phyloP scores from a whole-genome alignment of 768 basidiomycete genomes.

The Phylloporus scabripes region DNA sequence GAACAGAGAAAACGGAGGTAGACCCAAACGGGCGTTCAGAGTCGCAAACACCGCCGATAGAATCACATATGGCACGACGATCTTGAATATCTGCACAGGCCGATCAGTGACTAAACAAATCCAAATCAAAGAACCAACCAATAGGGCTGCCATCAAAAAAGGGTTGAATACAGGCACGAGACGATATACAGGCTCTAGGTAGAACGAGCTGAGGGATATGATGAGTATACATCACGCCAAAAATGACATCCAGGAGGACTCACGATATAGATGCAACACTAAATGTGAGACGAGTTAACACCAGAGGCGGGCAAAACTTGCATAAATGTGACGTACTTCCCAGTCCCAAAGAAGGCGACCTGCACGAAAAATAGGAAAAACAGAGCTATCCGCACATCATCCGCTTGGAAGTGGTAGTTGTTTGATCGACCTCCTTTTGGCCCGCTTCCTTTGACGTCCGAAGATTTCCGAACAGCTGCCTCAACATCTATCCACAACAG shows the following conservation, averaged over 20 bases:
- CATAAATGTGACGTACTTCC: constrained; percentile 51
- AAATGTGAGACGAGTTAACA: constrained; percentile 2
- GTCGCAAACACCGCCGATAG: constrained; percentile 64
- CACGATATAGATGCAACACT: constrained; percentile 84
- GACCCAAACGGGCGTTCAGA: constrained; percentile 57
- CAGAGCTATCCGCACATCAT: constrained; percentile 67
- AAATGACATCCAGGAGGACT: constrained; percentile 21
- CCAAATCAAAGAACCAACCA: constrained; percentile 39
- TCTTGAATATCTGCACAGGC: constrained; percentile 63
- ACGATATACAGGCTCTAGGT: constrained; percentile 83
- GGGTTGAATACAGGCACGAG: constrained; percentile 82
- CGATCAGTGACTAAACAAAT: constrained; percentile 2
- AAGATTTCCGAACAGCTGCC: constrained; percentile 20
- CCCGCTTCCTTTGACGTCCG: background rate
- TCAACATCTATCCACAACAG: constrained; percentile 68
- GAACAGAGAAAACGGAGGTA: constrained; percentile 79
- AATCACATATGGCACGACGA: constrained; percentile 74
- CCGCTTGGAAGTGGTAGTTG: constrained; percentile 44
- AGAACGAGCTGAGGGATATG: constrained; percentile 56
- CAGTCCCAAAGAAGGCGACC: constrained; percentile 80
- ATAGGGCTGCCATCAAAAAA: constrained; percentile 70
- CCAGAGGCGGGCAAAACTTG: background rate
- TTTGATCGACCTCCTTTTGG: background rate
- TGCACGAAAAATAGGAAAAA: constrained; percentile 88
- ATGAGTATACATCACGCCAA: constrained; percentile 1